Conservation (phyloP, 331 rosid genomes). For the Malus hybrid region DNA sequence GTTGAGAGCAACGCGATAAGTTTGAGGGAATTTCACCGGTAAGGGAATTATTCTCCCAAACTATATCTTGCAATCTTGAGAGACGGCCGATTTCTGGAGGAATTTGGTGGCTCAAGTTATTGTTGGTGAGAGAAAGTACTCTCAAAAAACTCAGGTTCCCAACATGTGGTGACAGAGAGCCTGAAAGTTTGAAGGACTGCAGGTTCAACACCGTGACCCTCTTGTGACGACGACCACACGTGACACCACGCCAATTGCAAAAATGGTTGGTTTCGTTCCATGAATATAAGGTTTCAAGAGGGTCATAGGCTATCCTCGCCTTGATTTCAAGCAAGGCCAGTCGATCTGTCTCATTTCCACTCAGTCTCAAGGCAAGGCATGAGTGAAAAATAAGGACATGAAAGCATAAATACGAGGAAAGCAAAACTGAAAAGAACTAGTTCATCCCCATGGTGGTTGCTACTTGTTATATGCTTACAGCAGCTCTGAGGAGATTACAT, state of each 20-base stretch:
- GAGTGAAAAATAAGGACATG: not conserved
- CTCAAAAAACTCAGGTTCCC: constrained; percentile 1
- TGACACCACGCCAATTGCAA: not conserved
- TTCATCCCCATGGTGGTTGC: not conserved
- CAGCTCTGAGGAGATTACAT: too few relatives aligned
- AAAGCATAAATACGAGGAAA: not conserved
- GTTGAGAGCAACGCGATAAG: not conserved
- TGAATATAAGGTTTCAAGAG: not conserved
- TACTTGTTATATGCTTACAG: too few relatives aligned
- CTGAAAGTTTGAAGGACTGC: not conserved
- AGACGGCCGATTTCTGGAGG: not conserved
- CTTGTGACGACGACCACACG: not conserved
- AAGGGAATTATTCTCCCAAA: not conserved
- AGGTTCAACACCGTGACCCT: not conserved
- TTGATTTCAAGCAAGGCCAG: not conserved
- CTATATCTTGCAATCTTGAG: not conserved
- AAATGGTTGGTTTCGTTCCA: not conserved
- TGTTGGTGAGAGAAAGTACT: not conserved
- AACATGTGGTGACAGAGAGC: not conserved
- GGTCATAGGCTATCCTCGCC: not conserved
- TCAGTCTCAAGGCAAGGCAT: not conserved
- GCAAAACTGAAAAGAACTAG: not conserved
- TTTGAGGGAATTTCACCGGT: not conserved
- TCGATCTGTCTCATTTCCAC: not conserved
- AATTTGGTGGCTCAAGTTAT: not conserved